Evolutionary conservation across 257 asterid species (phyloP).

Genomic region (Nicotiana undulata): DNA sequence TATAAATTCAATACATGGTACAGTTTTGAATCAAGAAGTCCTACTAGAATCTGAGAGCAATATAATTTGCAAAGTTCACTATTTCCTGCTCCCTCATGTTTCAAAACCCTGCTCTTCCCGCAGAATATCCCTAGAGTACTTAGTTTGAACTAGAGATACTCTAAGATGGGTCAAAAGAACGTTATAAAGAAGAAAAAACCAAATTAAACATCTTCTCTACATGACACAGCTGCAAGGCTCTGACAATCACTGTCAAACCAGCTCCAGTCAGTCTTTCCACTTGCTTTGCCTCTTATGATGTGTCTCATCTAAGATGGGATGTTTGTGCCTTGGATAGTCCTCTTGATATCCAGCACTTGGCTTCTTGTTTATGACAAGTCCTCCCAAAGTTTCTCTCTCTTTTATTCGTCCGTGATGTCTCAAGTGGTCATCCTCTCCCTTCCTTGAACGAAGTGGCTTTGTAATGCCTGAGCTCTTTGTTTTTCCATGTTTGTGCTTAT

Average conservation of each 20-base stretch:
- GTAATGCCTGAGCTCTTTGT: slow-evolving; percentile 31
- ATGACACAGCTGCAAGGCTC: background rate
- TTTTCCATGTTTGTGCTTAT: slow-evolving; percentile 55
- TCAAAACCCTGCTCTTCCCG: background rate
- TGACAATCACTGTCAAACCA: background rate
- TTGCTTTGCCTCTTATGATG: slow-evolving; percentile 9
- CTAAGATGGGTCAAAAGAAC: background rate
- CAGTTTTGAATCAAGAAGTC: slow-evolving; percentile 5
- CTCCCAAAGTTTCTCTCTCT: slow-evolving; percentile 24
- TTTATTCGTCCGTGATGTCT: slow-evolving; percentile 36
- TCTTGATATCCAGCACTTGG: slow-evolving; percentile 16
- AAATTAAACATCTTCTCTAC: background rate
- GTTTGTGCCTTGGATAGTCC: slow-evolving; percentile 17
- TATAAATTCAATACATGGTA: slow-evolving; percentile 1
- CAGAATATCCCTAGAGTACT: background rate
- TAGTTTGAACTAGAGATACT: background rate
- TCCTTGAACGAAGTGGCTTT: slow-evolving; percentile 19
- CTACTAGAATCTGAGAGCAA: slow-evolving; percentile 3
- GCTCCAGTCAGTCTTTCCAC: slow-evolving; percentile 12
- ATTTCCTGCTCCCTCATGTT: background rate
- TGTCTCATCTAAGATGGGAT: slow-evolving; percentile 12
- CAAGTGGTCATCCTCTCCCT: slow-evolving; percentile 24
- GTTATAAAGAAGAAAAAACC: background rate
- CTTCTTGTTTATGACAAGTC: slow-evolving; percentile 9
- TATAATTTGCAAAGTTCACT: background rate